These are phyloP conservation scores for Paramecium octaurelia DNA, from an alignment of 73 alveolate genomes.

Conservation along the genomic window DNA sequence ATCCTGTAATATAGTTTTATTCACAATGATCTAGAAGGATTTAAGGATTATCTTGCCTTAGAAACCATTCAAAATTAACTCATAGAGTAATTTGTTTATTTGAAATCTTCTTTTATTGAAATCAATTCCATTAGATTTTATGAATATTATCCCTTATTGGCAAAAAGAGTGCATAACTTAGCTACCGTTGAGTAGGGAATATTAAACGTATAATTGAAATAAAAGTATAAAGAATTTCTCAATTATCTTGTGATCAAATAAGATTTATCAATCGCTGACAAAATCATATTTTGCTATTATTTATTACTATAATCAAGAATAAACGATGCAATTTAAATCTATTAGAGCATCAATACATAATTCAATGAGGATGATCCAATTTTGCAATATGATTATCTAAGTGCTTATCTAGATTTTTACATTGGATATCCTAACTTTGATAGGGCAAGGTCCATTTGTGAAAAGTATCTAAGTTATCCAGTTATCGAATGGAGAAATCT, in stretches of 20 bases:
- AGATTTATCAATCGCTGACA: constrained; percentile 1
- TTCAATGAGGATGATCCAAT: constrained; percentile 49
- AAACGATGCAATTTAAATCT: constrained; percentile 49
- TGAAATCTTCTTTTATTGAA: constrained; percentile 78
- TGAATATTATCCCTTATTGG: constrained; percentile 87
- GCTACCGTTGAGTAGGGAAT: constrained; percentile 47
- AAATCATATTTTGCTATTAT: constrained; percentile 39
- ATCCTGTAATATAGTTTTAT: constrained; percentile 62
- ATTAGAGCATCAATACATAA: neutral
- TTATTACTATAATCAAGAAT: constrained; percentile 57
- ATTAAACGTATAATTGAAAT: constrained; percentile 39
- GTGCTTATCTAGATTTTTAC: constrained; percentile 76
- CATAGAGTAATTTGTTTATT: constrained; percentile 50
- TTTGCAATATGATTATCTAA: constrained; percentile 74
- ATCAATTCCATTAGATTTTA: constrained; percentile 70
- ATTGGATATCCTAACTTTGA: constrained; percentile 72
- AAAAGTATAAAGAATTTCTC: constrained; percentile 38
- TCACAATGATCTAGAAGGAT: constrained; percentile 75
- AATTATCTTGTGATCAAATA: constrained; percentile 3
- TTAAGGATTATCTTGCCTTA: constrained; percentile 69
- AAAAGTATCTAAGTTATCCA: constrained; percentile 81
- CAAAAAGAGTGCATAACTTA: constrained; percentile 85
- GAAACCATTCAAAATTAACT: neutral
- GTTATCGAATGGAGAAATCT: constrained; percentile 79
- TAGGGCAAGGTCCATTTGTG: constrained; percentile 73